A percentile compares a stretch with the other conserved stretches of the same genome.
phyloP scores from a whole-genome alignment of 1,139 yeast species.

The Geotrichum aggregatum region DNA sequence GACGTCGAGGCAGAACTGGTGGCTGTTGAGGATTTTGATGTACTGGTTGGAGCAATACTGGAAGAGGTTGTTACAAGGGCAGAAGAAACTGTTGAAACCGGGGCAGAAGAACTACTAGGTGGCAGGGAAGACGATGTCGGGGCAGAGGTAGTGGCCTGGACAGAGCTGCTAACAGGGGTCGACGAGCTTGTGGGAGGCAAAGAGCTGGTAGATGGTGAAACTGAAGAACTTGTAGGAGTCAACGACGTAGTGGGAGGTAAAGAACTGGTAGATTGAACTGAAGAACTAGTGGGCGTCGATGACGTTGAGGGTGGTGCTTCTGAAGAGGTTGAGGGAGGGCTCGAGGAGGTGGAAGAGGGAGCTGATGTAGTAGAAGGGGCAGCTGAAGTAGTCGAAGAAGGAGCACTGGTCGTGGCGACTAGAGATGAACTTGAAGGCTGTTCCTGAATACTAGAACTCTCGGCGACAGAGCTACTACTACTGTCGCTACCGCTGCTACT shows the following conservation, averaged over 20 bases:
- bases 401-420: not conserved
- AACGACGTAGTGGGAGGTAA: not conserved
- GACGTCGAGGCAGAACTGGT: not conserved
- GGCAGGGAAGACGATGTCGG: no score
- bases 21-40: not conserved
- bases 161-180: not conserved
- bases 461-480: not conserved
- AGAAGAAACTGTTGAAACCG: not conserved
- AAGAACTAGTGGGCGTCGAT: not conserved
- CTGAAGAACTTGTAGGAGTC: conserved; percentile 5
- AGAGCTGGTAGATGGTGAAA: no score
- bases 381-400: conserved; percentile 1
- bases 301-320: conserved; percentile 4
- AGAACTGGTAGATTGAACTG: not conserved
- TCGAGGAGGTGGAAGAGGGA: not conserved
- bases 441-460: conserved; percentile 12
- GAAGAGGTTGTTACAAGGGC: not conserved
- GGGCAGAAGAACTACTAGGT: not conserved
- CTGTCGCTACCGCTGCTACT: conserved; percentile 13
- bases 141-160: not conserved
- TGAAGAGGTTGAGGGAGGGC: not conserved
- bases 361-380: conserved; percentile 1
- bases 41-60: not conserved
- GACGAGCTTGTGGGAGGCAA: conserved; percentile 5
- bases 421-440: conserved; percentile 6